Evolutionary conservation across 1,284 basidiomycete genomes (phyloP), one percentile per base, ranked within the genome.

Genomic region (Malassezia arunalokei): DNA sequence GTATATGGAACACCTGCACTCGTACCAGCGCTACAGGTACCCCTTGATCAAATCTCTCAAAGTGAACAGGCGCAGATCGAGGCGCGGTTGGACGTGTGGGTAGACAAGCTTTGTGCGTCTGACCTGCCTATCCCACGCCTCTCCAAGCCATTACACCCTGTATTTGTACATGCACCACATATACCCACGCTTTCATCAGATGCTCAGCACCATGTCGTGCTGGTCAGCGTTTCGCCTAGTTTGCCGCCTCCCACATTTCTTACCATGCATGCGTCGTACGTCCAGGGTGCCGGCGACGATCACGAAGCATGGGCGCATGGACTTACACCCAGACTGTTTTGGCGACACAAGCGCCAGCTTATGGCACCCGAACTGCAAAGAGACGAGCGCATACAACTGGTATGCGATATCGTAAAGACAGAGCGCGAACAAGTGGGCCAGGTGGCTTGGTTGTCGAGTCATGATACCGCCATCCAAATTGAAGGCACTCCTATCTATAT

Each of bases 251-350:
- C 32, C 6, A 11, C 33, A 12, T 27, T 24, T 7, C 37, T 33
- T 29, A 30, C 24, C 11, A 6, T 32, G n/a, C 17, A 30, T 32
- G 49, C 63, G 20, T 32, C 42, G 20, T 91, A 91, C 64, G 80
- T 91, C 7, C 87, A 91, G 73, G 88, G 88, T 2, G 85, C 85
- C 0, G 87, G 87, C 0, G 87, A 90, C 64, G 87, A 90, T 64
- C 86, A 90, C 64, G 87, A 90, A 68, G 76, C 83, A 7, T 90
- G 87, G 87, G 80, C 84, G 1, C 61, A 83, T 79, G 86, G 85
- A 1, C 75, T 90, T 49, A 84, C 82, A 0, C 85, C 88, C 0
- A 63, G 74, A 8, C 54, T 83, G 9, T 90, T 84, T 66, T 91
- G 88, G 88, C 60, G 63, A 31, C 73, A 85, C 62, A 75, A 75